Evolutionary conservation across 805 yeast species (phyloP).

Genomic region (Starmerella asiatica): DNA sequence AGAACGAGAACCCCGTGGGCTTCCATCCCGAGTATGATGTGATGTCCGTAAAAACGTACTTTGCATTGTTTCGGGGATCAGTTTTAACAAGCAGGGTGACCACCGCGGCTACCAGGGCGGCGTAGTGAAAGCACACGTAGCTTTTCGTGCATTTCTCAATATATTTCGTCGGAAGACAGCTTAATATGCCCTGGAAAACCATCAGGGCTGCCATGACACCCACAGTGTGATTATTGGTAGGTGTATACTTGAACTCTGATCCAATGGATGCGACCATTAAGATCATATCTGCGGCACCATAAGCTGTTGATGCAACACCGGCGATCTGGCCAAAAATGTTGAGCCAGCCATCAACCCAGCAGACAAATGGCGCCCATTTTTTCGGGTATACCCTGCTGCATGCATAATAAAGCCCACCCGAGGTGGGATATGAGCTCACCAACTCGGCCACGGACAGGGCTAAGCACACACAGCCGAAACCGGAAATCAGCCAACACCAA

Average conservation of each 20-base stretch:
- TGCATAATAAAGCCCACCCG: slow-evolving; percentile 64
- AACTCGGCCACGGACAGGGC: slow-evolving; percentile 54
- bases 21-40: slow-evolving; percentile 39
- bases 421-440: slow-evolving; percentile 58
- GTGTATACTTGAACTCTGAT: slow-evolving; percentile 22
- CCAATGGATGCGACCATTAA: slow-evolving; percentile 27
- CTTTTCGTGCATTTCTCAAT: slow-evolving; percentile 39
- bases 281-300: slow-evolving; percentile 26
- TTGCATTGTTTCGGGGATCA: slow-evolving; percentile 33
- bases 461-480: slow-evolving; percentile 39
- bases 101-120: slow-evolving; percentile 37
- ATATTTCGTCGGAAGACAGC: slow-evolving; percentile 39
- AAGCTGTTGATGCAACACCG: slow-evolving; percentile 27
- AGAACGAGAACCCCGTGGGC: slow-evolving; percentile 41
- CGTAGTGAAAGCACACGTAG: slow-evolving; percentile 37
- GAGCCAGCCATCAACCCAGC: slow-evolving; percentile 44
- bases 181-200: slow-evolving; percentile 36
- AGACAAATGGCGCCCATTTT: slow-evolving; percentile 37
- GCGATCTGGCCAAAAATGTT: slow-evolving; percentile 29
- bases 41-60: slow-evolving; percentile 37
- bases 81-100: slow-evolving; percentile 44
- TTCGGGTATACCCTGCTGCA: slow-evolving; percentile 19
- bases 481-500: slow-evolving; percentile 50
- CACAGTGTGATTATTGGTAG: slow-evolving; percentile 21
- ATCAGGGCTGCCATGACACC: slow-evolving; percentile 32